Percentiles rank a stretch among this genome's conserved stretches.
Conservation (phyloP, 148 eudicot species). For the Rhododendron simsii region DNA sequence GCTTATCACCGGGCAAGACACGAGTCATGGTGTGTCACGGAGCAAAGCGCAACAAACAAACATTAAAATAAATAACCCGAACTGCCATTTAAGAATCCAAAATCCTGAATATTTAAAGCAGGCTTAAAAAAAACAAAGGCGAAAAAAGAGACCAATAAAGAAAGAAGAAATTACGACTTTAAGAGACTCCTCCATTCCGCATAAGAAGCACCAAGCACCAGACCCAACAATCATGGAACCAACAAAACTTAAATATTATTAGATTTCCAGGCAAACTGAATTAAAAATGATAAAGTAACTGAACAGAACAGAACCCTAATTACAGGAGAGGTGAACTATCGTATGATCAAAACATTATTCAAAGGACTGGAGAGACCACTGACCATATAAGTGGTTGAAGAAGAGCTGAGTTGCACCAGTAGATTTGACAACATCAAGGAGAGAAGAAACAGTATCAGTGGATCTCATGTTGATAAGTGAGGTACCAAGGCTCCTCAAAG, state of each 20-base stretch:
- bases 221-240: neutral
- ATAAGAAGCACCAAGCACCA: neutral
- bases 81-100: neutral
- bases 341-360: neutral
- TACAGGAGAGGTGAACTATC: neutral
- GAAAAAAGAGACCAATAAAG: neutral
- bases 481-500: constrained; percentile 79
- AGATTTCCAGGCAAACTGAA: neutral
- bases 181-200: neutral
- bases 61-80: neutral
- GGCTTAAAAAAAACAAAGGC: neutral
- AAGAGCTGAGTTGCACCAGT: constrained; percentile 86
- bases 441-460: constrained; percentile 68
- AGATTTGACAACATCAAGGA: constrained; percentile 68
- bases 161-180: neutral
- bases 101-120: neutral
- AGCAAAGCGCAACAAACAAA: neutral
- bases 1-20: too few relatives aligned
- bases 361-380: constrained; percentile 5
- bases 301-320: neutral
- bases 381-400: constrained; percentile 92
- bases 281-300: neutral
- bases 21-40: too few relatives aligned
- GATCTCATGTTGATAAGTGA: constrained; percentile 79
- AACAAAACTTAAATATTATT: neutral